Conservation (phyloP, 192 early-diverging fungal genomes). For the Dissophora ornata region DNA sequence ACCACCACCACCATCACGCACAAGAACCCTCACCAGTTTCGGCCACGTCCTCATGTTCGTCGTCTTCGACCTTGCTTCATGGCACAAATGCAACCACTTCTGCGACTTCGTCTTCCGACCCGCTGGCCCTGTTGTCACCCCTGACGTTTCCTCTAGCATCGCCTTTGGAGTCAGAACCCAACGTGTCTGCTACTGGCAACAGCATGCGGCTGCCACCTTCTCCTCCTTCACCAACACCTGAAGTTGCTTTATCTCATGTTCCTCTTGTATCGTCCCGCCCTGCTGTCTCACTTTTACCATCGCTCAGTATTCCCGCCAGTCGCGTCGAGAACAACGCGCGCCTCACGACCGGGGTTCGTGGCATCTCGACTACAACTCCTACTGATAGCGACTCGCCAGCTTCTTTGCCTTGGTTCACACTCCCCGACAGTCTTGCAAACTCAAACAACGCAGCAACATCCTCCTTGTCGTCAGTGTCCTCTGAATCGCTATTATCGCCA, state of each 20-base stretch:
- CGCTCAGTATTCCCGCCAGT: slow-evolving; percentile 12
- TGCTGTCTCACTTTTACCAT: slow-evolving; percentile 20
- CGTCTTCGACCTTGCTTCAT: too few species aligned
- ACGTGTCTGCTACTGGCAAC: not conserved
- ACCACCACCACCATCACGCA: slow-evolving; percentile 27
- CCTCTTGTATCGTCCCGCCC: not conserved
- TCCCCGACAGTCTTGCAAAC: slow-evolving; percentile 15
- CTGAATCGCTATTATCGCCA: too few species aligned
- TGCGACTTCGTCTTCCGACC: not conserved
- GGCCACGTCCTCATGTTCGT: not conserved
- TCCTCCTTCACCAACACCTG: slow-evolving; percentile 8
- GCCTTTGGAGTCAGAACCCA: not conserved
- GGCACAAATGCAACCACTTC: not conserved
- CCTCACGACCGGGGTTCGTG: not conserved
- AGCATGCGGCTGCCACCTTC: not conserved
- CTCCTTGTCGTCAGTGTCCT: too few species aligned
- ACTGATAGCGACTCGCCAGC: not conserved
- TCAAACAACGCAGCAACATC: not conserved
- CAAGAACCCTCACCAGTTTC: slow-evolving; percentile 1
- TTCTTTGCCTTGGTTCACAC: slow-evolving; percentile 18
- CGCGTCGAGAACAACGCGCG: not conserved
- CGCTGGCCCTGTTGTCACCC: slow-evolving; percentile 19
- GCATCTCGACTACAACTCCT: not conserved
- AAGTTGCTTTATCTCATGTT: not conserved
- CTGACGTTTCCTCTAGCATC: slow-evolving; percentile 6